Conservation (phyloP, 768 basidiomycete genomes). For the Tephrocybe sp. region DNA sequence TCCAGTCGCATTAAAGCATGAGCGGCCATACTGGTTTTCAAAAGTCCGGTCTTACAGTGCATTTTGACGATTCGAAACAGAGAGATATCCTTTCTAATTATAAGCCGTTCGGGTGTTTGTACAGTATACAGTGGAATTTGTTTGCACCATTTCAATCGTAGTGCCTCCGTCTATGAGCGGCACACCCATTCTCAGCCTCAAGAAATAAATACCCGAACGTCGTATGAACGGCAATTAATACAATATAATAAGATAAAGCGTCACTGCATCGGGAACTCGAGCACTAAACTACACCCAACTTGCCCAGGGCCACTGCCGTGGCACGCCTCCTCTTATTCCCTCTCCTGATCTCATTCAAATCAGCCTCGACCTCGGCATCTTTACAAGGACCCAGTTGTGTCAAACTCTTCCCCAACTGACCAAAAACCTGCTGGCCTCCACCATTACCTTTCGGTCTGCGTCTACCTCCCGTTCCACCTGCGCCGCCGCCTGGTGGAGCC, state of each 20-base stretch:
- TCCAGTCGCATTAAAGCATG: slow-evolving; percentile 75
- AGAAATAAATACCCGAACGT: too few relatives aligned
- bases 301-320: slow-evolving; percentile 26
- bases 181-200: too few relatives aligned
- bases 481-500: slow-evolving; percentile 30
- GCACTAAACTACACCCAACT: slow-evolving; percentile 13
- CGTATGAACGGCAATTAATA: too few relatives aligned
- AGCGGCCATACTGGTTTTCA: slow-evolving; percentile 93
- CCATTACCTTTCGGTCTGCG: slow-evolving; percentile 55
- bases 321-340: slow-evolving; percentile 65
- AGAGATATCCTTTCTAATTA: background rate
- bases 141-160: background rate
- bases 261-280: background rate
- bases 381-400: slow-evolving; percentile 54
- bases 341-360: slow-evolving; percentile 76
- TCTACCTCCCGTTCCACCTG: slow-evolving; percentile 40
- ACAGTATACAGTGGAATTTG: background rate
- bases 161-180: background rate
- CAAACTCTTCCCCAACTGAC: slow-evolving; percentile 76
- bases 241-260: background rate
- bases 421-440: slow-evolving; percentile 58
- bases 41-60: slow-evolving; percentile 70
- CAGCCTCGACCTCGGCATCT: slow-evolving; percentile 72
- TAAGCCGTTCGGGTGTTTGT: background rate
- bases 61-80: slow-evolving; percentile 5